A percentile compares a stretch with the other conserved stretches of the same genome.
phyloP scores from a whole-genome alignment of 345 rosid species.

The Eucalyptus leucophloia region DNA sequence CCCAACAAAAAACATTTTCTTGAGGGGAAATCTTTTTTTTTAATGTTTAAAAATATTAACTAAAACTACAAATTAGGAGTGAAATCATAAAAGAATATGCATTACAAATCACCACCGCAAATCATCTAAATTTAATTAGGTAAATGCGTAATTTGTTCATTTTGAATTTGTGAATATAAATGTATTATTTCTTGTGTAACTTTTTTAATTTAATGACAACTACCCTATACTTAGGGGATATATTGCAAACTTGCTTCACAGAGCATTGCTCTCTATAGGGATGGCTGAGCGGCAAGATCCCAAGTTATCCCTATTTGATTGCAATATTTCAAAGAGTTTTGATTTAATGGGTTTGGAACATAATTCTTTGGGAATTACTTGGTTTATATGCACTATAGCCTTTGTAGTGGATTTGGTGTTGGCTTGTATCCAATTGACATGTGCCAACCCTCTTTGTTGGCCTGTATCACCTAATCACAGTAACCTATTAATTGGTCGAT shows the following conservation, averaged over 20 bases:
- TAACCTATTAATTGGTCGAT: background rate
- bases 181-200: background rate
- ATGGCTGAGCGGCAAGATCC: background rate
- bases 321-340: fast-evolving
- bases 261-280: background rate
- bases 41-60: background rate
- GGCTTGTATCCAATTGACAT: background rate
- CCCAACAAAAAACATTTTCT: background rate
- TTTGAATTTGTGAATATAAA: background rate
- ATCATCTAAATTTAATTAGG: background rate
- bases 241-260: background rate
- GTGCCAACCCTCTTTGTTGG: background rate
- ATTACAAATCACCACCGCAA: background rate
- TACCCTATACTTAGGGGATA: background rate
- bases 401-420: background rate
- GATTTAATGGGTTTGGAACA: background rate
- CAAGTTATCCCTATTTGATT: background rate
- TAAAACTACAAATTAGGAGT: background rate
- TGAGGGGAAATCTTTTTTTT: background rate
- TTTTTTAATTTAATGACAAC: background rate
- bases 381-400: background rate
- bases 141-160: background rate
- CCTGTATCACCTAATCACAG: background rate
- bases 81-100: background rate
- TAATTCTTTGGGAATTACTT: background rate